These are phyloP conservation scores for Aristolochia californica DNA, from an alignment of 164 flowering plant species.

Conservation along the genomic window DNA sequence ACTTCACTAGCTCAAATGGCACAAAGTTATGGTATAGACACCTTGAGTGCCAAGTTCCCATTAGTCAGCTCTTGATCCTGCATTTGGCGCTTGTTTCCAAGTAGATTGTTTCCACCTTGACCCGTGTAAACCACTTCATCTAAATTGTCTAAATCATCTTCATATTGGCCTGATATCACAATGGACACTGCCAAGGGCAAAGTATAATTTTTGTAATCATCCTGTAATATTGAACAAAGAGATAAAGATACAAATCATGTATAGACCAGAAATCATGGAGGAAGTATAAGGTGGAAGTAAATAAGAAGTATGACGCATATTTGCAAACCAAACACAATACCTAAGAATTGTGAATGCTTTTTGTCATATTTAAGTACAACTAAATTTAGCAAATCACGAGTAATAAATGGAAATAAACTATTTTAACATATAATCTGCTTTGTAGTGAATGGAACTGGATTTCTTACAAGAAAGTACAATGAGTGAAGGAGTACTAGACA, in stretches of 20 bases:
- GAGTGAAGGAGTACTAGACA: no score
- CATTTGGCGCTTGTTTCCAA: conserved; percentile 62
- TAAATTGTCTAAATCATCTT: conserved; percentile 80
- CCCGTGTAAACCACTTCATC: conserved; percentile 88
- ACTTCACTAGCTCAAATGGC: no score
- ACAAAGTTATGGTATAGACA: conserved; percentile 4
- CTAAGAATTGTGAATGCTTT: background rate
- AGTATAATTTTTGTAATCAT: conserved; percentile 27
- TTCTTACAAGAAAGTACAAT: no score
- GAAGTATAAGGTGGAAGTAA: background rate
- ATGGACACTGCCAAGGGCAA: conserved; percentile 70
- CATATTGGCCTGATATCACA: conserved; percentile 86
- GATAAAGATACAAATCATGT: background rate
- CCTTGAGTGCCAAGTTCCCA: conserved; percentile 94
- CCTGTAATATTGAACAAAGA: conserved; percentile 6
- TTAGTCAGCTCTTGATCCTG: conserved; percentile 54
- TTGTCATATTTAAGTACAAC: no score
- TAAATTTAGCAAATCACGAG: no score
- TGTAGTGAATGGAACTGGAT: no score
- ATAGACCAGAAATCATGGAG: background rate
- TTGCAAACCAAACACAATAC: background rate
- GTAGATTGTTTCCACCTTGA: conserved; percentile 81
- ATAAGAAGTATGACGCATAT: background rate
- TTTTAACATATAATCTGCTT: no score
- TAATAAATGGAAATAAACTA: no score